These are phyloP conservation scores for Colletotrichum sp. DNA, from an alignment of 2,329 filamentous ascomycete genomes.

Conservation along the genomic window DNA sequence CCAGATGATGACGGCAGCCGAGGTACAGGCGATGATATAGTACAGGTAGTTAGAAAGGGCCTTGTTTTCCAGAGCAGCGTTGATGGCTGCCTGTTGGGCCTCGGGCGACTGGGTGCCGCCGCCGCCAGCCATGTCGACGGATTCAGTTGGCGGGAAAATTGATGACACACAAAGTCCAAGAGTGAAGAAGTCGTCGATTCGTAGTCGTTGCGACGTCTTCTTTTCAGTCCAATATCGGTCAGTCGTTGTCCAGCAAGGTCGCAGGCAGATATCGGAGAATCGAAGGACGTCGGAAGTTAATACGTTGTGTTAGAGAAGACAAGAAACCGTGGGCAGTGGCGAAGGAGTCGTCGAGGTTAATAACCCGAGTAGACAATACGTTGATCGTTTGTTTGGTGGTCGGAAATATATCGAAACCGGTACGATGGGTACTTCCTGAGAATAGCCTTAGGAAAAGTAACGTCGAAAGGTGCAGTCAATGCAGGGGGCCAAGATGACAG, in stretches of 20 bases:
- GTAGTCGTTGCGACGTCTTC: neutral
- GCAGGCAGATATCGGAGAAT: neutral
- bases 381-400: neutral
- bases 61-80: constrained; percentile 49
- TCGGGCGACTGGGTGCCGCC: constrained; percentile 23
- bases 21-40: constrained; percentile 68
- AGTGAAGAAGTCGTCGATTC: neutral
- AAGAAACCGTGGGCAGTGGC: neutral
- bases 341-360: too few relatives aligned
- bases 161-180: neutral
- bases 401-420: constrained; percentile 10
- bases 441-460: neutral
- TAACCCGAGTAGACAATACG: neutral
- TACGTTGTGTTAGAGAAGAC: neutral
- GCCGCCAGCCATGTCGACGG: constrained; percentile 5
- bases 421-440: neutral
- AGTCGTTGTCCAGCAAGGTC: neutral
- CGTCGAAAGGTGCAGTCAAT: constrained; percentile 13
- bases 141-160: neutral
- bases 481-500: neutral
- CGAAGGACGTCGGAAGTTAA: neutral
- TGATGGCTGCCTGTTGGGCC: constrained; percentile 28
- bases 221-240: neutral
- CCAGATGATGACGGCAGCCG: constrained; percentile 70
- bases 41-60: constrained; percentile 66